phyloP scores from a whole-genome alignment of 176 grass and related monocot genomes.

The Lolium rigidum region DNA sequence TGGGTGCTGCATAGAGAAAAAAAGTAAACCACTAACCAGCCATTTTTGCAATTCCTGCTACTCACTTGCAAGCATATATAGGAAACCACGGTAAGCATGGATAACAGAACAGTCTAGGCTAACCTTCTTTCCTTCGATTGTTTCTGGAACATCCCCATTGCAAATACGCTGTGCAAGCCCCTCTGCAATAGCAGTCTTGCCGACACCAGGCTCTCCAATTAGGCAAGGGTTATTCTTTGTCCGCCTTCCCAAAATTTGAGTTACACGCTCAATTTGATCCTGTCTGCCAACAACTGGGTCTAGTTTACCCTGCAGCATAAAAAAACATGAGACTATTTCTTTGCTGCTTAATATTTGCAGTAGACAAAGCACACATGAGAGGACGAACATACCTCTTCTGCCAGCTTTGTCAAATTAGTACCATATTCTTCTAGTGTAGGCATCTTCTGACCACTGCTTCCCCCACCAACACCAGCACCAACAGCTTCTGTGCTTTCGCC shows the following conservation, averaged over 20 bases:
- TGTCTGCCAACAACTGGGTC: slow-evolving; percentile 93
- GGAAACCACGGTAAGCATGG: neutral
- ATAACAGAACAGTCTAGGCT: slow-evolving; percentile 13
- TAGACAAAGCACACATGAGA: neutral
- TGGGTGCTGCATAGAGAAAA: neutral
- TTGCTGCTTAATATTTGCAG: neutral
- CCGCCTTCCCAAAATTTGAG: slow-evolving; percentile 91
- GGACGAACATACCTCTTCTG: slow-evolving; percentile 77
- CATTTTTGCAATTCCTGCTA: slow-evolving; percentile 2
- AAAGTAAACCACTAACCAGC: neutral
- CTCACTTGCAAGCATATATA: slow-evolving; percentile 28
- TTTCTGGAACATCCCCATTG: slow-evolving; percentile 96
- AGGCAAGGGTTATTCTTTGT: slow-evolving; percentile 99
- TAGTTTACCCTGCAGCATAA: slow-evolving; percentile 82
- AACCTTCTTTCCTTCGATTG: slow-evolving; percentile 99
- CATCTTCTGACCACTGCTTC: slow-evolving; percentile 93
- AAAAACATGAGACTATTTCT: slow-evolving; percentile 6
- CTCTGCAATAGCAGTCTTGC: slow-evolving; percentile 96
- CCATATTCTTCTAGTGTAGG: slow-evolving; percentile 99
- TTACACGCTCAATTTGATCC: slow-evolving; percentile 92
- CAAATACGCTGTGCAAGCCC: slow-evolving; percentile 91
- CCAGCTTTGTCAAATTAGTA: slow-evolving; percentile 97
- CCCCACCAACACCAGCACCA: slow-evolving; percentile 92
- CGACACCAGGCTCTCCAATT: slow-evolving; percentile 97
- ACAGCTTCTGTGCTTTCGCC: slow-evolving; percentile 95